Base-by-base conservation (phyloP, 2,329 filamentous ascomycete species). In the Balansia obtecta region DNA sequence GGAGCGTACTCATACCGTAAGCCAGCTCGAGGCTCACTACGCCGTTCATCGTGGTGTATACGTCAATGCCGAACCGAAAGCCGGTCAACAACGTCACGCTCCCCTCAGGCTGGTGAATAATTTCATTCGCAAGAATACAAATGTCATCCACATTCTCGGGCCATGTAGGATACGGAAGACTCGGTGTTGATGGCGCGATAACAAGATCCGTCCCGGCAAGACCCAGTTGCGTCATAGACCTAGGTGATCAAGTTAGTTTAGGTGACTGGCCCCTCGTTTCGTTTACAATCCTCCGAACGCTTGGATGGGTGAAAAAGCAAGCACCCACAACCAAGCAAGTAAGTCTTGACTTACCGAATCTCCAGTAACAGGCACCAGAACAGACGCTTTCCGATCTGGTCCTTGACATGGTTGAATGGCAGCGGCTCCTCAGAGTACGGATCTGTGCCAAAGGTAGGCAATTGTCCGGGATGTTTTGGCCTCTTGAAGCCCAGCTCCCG, bases 341-440 rank as follows among this genome's bases (percentile, higher is more conserved):
- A 39, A 20, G 22, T 12, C 11, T 6, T 27, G 5, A 40, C 51
- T 16, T 68, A 83, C 77, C 83, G 76, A 53, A 87, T 78, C 34
- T 83, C 83, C 5, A 89, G 79, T 54, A 93, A 81, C 57, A 89
- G 75, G 20, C 86, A 83, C 83, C 89, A 95, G 64, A 94, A 95
- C 40, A 95, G 82, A 54, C 85, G 79, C 62, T 86, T 85, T 45
- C 84, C 80, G 45, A 86, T 77, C 65, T 89, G 83, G 59, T 83
- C 80, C 60, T 83, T 82, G 48, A 89, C 77, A 46, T 84, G 82
- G 57, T 87, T 83, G 53, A 85, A 79, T 0, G 74, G 69, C 42
- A 71, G 66, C 5, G 67, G 66, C 9, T 71, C 67, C 1, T 63
- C 61, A 6, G 66, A 67, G 50, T 60, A 66, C 6, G 61, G 56